Evolutionary conservation across 192 early-diverging fungal genomes (phyloP).

Genomic region (Coemansia sp.): DNA sequence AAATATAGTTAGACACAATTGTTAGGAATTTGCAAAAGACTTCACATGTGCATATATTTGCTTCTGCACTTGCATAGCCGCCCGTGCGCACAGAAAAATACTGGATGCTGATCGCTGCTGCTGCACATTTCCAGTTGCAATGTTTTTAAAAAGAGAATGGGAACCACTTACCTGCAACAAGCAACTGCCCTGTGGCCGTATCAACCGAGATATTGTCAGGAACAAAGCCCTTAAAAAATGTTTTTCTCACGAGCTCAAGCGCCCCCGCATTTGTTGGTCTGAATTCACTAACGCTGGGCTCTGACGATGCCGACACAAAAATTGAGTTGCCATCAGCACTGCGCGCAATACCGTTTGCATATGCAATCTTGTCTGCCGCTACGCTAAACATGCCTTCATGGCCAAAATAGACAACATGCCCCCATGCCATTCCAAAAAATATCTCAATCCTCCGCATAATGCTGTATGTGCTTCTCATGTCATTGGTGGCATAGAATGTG

Average conservation of each 20-base stretch:
- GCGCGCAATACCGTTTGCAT: slow-evolving; percentile 46
- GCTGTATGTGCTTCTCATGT: slow-evolving; percentile 28
- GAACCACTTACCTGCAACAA: slow-evolving; percentile 46
- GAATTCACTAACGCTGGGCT: slow-evolving; percentile 40
- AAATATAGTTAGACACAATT: not conserved
- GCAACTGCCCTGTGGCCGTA: slow-evolving; percentile 31
- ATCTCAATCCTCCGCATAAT: slow-evolving; percentile 47
- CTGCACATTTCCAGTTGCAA: not conserved
- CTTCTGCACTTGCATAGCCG: not conserved
- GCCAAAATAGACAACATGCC: slow-evolving; percentile 38
- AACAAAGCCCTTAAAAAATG: slow-evolving; percentile 34
- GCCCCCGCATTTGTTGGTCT: slow-evolving; percentile 21
- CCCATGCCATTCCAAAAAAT: slow-evolving; percentile 52
- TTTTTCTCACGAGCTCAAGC: slow-evolving; percentile 27
- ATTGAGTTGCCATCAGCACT: slow-evolving; percentile 29
- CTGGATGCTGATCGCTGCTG: not conserved
- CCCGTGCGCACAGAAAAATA: not conserved
- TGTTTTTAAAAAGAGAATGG: slow-evolving; percentile 7
- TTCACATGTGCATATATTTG: not conserved
- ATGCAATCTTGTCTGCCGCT: slow-evolving; percentile 27
- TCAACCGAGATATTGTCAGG: slow-evolving; percentile 55
- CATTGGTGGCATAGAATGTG: slow-evolving; percentile 64
- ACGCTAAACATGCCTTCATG: slow-evolving; percentile 22
- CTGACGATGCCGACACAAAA: slow-evolving; percentile 42
- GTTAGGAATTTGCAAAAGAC: not conserved